Conservation (phyloP, 768 basidiomycete species). For the Panellus pusillus region DNA sequence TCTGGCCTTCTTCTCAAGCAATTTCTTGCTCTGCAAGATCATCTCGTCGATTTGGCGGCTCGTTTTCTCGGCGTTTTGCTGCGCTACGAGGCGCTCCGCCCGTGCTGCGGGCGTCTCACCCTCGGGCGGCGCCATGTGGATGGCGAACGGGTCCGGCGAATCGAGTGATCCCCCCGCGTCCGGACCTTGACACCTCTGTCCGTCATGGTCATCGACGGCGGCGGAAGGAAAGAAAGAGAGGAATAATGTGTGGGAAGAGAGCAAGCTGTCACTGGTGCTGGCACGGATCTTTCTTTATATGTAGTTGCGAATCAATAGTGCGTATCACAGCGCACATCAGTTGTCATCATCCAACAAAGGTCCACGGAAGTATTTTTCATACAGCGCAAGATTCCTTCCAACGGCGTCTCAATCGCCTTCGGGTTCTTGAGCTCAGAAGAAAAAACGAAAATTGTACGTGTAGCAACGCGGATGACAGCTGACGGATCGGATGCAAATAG, state of each 20-base stretch:
- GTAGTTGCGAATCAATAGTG: too few relatives aligned
- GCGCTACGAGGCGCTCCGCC: constrained; percentile 30
- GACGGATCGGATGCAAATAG: too few relatives aligned
- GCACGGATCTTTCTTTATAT: too few relatives aligned
- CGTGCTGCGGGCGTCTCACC: constrained; percentile 37
- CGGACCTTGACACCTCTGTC: neutral
- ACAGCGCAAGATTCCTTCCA: too few relatives aligned
- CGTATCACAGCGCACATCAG: too few relatives aligned
- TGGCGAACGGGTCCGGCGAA: constrained; percentile 30
- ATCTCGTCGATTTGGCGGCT: constrained; percentile 51
- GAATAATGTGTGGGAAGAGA: neutral
- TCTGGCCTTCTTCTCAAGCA: constrained; percentile 48
- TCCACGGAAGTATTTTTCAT: too few relatives aligned
- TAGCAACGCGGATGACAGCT: too few relatives aligned
- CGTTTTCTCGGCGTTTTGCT: constrained; percentile 42
- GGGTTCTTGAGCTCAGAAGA: too few relatives aligned
- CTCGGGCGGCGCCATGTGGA: constrained; percentile 22
- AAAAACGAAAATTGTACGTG: too few relatives aligned
- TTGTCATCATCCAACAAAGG: too few relatives aligned
- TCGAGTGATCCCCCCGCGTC: constrained; percentile 4
- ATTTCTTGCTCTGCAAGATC: constrained; percentile 44
- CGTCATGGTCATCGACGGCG: neutral
- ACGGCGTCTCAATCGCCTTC: too few relatives aligned
- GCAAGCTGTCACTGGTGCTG: too few relatives aligned
- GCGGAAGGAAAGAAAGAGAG: neutral